Percentiles rank a stretch among this genome's conserved stretches.
These are phyloP conservation scores for Adiantum capillusveneris DNA, from an alignment of 75 land plant genomes.

Conservation along the genomic window DNA sequence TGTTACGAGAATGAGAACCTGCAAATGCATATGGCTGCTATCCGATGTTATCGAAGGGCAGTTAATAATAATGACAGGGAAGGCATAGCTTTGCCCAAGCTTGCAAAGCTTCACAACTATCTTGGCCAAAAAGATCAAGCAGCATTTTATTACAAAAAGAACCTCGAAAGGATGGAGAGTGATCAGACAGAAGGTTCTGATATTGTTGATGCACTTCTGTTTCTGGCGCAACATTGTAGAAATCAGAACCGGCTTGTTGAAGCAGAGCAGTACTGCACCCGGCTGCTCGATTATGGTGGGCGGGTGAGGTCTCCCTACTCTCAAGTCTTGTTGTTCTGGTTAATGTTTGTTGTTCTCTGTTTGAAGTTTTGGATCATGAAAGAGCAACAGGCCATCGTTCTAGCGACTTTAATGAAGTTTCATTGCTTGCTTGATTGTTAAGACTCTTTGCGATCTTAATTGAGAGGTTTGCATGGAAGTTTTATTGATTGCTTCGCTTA, in stretches of 20 bases:
- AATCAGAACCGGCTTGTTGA: slow-evolving; percentile 54
- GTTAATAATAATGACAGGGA: slow-evolving; percentile 76
- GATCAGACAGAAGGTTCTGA: slow-evolving; percentile 91
- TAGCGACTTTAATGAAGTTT: no score
- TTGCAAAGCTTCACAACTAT: slow-evolving; percentile 72
- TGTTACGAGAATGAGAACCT: slow-evolving; percentile 87
- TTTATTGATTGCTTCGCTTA: no score
- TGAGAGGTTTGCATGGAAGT: no score
- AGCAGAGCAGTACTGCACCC: slow-evolving; percentile 73
- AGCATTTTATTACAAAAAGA: slow-evolving; percentile 83
- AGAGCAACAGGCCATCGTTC: no score
- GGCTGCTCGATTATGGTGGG: slow-evolving; percentile 78
- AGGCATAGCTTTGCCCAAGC: slow-evolving; percentile 78
- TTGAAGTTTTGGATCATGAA: no score
- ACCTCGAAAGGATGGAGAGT: slow-evolving; percentile 83
- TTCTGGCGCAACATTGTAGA: slow-evolving; percentile 67
- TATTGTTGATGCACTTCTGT: slow-evolving; percentile 73
- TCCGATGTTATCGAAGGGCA: slow-evolving; percentile 81
- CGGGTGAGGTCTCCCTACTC: slow-evolving; percentile 48
- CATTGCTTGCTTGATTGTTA: no score
- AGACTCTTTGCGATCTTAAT: no score
- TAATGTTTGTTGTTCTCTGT: background rate
- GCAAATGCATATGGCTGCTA: slow-evolving; percentile 74
- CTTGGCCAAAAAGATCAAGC: slow-evolving; percentile 75
- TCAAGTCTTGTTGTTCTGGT: background rate